Conservation (phyloP, 1,284 basidiomycete genomes). For the Tilletiaria anomala region DNA sequence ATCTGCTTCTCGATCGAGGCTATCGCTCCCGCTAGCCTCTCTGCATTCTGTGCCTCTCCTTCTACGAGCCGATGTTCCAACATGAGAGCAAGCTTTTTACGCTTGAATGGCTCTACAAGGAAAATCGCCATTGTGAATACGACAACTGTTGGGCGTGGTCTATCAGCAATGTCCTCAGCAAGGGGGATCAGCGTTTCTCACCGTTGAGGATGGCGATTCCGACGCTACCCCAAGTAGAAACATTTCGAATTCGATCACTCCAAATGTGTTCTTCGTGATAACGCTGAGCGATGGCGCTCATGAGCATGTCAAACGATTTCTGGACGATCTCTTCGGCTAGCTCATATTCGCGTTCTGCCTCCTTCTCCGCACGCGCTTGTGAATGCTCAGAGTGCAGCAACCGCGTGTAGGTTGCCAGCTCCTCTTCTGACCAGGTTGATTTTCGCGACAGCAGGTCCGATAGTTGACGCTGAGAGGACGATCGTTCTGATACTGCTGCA, state of each 20-base stretch:
- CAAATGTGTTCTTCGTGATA: constrained; percentile 38
- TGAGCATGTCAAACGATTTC: constrained; percentile 25
- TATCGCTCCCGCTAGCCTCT: background rate
- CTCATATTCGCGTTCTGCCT: constrained; percentile 19
- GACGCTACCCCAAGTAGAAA: constrained; percentile 27
- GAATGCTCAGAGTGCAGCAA: constrained; percentile 28
- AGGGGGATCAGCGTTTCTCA: constrained; percentile 1
- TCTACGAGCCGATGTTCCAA: constrained; percentile 22
- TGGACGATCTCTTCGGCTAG: constrained; percentile 16
- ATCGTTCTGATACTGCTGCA: constrained; percentile 14
- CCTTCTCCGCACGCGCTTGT: constrained; percentile 12
- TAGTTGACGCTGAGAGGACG: constrained; percentile 17
- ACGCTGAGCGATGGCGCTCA: constrained; percentile 25
- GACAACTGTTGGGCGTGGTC: constrained; percentile 8
- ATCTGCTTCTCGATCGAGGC: background rate
- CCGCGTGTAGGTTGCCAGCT: constrained; percentile 25
- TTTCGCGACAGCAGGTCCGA: constrained; percentile 34
- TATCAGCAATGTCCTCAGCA: background rate
- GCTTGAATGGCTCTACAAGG: constrained; percentile 37
- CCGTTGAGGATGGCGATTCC: constrained; percentile 27
- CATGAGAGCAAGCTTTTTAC: constrained; percentile 31
- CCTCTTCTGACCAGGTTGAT: constrained; percentile 20
- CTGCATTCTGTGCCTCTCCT: constrained; percentile 15
- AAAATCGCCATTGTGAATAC: constrained; percentile 32
- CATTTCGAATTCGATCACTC: constrained; percentile 27